Evolutionary conservation across 306 rosid species (phyloP), one percentile per base, ranked within the genome.

Genomic region (Pterocarpus macrocarpus): DNA sequence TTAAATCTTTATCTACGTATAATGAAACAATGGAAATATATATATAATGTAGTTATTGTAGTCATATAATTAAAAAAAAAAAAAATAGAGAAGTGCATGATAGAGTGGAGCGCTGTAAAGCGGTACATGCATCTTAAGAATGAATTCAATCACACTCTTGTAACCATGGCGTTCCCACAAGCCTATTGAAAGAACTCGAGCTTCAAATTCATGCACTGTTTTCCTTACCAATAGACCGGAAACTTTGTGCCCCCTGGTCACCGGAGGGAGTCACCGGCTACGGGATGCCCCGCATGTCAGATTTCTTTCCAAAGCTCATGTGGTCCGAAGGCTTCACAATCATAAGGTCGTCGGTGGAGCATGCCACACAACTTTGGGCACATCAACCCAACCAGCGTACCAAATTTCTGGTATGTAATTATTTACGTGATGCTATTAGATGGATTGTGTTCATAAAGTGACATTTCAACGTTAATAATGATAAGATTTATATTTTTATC

Each of bases 361-460:
- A 90, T 64, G 86, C 82, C 32, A 11, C 81, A 53, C 73, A 82
- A 36, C 90, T 92, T 35, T 92, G 97, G 92, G 90, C 91, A 6
- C 66, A 74, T 33, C 78, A 74, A 66, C 61, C 52, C 1, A 5
- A 13, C 4, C 62, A 82, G 53, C 79, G 49, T 52, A 13, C 64
- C 17, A 56, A 7, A 4, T 28, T 90, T 88, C 88, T 87, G 94
- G 92, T 88, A 90, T 78, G 76, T 57, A 5, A 36, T 22, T 59
- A 7, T 7, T 32, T 9, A 59, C 5, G 30, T 6, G 13, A 30
- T 4, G 4, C 10, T 1, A 2, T 7, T 22, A 22, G 28, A 22
- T 22, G 28, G 28, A 22, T 22, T 22, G 28, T 22, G 28, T 22
- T 22, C 28, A 22, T 22, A 22, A 22, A 22, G 28, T 22, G 28